These are phyloP conservation scores for Grosmannia penicillata DNA, from an alignment of 2,329 filamentous ascomycete genomes.

Conservation along the genomic window DNA sequence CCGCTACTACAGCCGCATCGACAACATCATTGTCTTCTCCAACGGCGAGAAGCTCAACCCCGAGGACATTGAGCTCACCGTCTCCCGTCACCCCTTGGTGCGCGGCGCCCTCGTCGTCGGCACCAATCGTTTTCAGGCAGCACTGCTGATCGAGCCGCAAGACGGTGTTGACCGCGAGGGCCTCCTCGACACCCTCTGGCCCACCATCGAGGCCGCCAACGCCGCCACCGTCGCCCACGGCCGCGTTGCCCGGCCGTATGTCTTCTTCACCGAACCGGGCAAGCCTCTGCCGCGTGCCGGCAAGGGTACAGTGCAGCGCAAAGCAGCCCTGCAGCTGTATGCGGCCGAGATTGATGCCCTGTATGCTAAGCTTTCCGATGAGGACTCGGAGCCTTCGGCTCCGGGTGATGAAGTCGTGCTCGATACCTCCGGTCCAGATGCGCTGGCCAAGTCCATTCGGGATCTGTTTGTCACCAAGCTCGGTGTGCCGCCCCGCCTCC, in stretches of 20 bases:
- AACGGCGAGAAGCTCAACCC: slow-evolving; percentile 38
- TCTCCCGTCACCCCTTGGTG: slow-evolving; percentile 23
- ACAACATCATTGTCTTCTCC: slow-evolving; percentile 33
- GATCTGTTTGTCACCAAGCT: slow-evolving; percentile 16
- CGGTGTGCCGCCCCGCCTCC: slow-evolving; percentile 13
- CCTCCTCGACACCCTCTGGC: slow-evolving; percentile 29
- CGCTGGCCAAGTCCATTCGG: slow-evolving; percentile 16
- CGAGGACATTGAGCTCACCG: slow-evolving; percentile 24
- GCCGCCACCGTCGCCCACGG: slow-evolving; percentile 28
- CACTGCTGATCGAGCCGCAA: slow-evolving; percentile 27
- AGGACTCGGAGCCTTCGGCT: too few species aligned
- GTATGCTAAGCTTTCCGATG: too few species aligned
- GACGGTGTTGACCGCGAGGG: background rate
- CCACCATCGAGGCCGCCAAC: slow-evolving; percentile 26
- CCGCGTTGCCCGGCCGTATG: slow-evolving; percentile 24
- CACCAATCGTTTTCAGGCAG: slow-evolving; percentile 27
- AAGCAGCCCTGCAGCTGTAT: slow-evolving; percentile 17
- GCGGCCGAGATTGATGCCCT: slow-evolving; percentile 23
- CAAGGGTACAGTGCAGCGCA: slow-evolving; percentile 32
- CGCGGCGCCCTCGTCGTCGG: slow-evolving; percentile 30
- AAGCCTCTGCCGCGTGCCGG: slow-evolving; percentile 28
- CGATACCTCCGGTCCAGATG: slow-evolving; percentile 16
- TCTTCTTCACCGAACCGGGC: slow-evolving; percentile 21
- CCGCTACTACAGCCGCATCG: slow-evolving; percentile 19
- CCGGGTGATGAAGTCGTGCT: too few species aligned